phyloP scores from a whole-genome alignment of 371 early-diverging fungal species.

The Mucor piriformis region DNA sequence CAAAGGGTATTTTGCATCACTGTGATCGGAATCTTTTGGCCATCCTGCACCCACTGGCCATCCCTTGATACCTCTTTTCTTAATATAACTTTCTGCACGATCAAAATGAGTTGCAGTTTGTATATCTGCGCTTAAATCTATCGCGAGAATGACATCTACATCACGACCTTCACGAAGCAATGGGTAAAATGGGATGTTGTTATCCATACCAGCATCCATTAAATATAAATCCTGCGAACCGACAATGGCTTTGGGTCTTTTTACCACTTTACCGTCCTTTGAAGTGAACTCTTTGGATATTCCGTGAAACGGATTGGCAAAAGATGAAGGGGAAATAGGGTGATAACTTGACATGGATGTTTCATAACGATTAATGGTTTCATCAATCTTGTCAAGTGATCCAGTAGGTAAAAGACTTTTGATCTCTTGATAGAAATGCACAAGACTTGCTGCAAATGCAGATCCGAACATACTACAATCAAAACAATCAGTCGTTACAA shows the following conservation, averaged over 20 bases:
- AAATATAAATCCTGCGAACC: conserved; percentile 47
- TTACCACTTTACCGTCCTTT: conserved; percentile 12
- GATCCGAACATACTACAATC: conserved; percentile 56
- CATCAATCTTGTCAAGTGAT: conserved; percentile 30
- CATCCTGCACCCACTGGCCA: conserved; percentile 49
- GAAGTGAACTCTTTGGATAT: conserved; percentile 16
- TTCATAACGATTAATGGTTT: conserved; percentile 44
- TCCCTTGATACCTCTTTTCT: conserved; percentile 49
- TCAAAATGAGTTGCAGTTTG: conserved; percentile 66
- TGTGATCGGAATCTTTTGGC: conserved; percentile 25
- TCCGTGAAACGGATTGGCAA: conserved; percentile 59
- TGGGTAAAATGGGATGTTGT: conserved; percentile 76
- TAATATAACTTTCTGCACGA: conserved; percentile 59
- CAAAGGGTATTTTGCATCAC: conserved; percentile 26
- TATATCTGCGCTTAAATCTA: conserved; percentile 72
- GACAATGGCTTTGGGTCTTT: conserved; percentile 27
- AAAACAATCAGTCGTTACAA: not conserved
- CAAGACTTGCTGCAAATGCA: conserved; percentile 68
- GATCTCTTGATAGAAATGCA: conserved; percentile 61
- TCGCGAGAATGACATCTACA: conserved; percentile 67
- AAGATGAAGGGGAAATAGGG: conserved; percentile 57
- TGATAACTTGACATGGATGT: conserved; percentile 50
- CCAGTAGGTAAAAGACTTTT: conserved; percentile 39
- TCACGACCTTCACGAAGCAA: conserved; percentile 63
- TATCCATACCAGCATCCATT: conserved; percentile 78